Evolutionary conservation across 306 rosid genomes (phyloP).

Genomic region (Biancaea sappan): DNA sequence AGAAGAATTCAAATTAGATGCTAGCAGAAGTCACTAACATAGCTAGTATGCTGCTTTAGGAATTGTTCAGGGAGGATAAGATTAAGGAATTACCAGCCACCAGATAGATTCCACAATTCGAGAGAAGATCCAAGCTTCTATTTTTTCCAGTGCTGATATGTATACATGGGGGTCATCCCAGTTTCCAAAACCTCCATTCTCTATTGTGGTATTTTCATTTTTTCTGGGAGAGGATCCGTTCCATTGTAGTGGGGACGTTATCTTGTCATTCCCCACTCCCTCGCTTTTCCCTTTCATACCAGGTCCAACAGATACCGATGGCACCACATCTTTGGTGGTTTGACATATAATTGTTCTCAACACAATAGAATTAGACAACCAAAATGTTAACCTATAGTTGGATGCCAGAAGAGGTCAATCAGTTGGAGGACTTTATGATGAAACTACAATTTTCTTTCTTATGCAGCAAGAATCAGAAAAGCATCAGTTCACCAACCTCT

Average conservation of each 20-base stretch:
- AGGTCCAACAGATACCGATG: slow-evolving; percentile 42
- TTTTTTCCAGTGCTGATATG: slow-evolving; percentile 63
- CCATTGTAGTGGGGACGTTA: slow-evolving; percentile 50
- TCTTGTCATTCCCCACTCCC: slow-evolving; percentile 40
- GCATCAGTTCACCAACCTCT: slow-evolving; percentile 35
- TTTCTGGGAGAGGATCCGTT: slow-evolving; percentile 48
- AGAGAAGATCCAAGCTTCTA: slow-evolving; percentile 87
- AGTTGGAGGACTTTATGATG: slow-evolving; percentile 13
- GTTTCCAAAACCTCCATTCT: slow-evolving; percentile 49
- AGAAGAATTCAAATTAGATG: slow-evolving; percentile 31
- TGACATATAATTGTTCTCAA: slow-evolving; percentile 69
- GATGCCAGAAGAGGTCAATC: slow-evolving; percentile 27
- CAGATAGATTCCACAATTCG: slow-evolving; percentile 81
- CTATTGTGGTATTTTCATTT: slow-evolving; percentile 39
- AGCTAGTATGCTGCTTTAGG: neutral
- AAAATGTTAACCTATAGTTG: slow-evolving; percentile 71
- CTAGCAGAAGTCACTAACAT: neutral
- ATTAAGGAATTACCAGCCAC: slow-evolving; percentile 72
- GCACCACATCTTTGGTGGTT: slow-evolving; percentile 34
- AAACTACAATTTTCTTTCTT: slow-evolving; percentile 2
- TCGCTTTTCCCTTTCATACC: slow-evolving; percentile 46
- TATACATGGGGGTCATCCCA: slow-evolving; percentile 63
- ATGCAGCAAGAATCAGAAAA: slow-evolving; percentile 6
- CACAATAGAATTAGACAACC: slow-evolving; percentile 71
- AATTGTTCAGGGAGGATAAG: slow-evolving; percentile 16